Percentiles rank a stretch among this genome's conserved stretches.
Conservation (phyloP, 768 basidiomycete genomes). For the Asterophora parasitica region DNA sequence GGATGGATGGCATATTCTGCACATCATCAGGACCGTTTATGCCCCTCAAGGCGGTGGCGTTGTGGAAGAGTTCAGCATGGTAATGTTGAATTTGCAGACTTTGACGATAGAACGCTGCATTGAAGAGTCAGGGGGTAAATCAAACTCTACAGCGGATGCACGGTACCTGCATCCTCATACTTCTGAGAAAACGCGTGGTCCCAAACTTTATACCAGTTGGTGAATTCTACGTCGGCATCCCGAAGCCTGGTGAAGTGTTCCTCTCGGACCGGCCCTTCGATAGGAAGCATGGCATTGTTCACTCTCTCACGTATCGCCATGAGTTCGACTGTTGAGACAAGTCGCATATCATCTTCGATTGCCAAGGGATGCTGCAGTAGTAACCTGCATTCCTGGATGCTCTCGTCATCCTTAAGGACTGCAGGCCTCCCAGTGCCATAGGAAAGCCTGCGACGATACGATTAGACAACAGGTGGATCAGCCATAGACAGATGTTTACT, state of each 20-base stretch:
- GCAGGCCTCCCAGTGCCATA: constrained; percentile 94
- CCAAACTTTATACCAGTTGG: constrained; percentile 78
- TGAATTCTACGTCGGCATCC: constrained; percentile 73
- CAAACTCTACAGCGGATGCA: background rate
- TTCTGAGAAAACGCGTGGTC: constrained; percentile 76
- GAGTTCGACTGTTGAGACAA: constrained; percentile 91
- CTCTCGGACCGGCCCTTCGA: constrained; percentile 68
- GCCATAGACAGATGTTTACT: constrained; percentile 27
- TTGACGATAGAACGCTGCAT: constrained; percentile 78
- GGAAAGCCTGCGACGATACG: constrained; percentile 58
- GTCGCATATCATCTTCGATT: constrained; percentile 90
- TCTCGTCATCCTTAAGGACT: constrained; percentile 89
- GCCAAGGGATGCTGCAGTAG: constrained; percentile 83
- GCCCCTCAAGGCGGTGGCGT: constrained; percentile 75
- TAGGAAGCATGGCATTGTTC: constrained; percentile 76
- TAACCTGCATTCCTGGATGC: constrained; percentile 74
- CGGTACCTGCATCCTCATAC: constrained; percentile 74
- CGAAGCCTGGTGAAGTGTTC: constrained; percentile 68
- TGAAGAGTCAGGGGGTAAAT: constrained; percentile 1
- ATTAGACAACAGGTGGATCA: background rate
- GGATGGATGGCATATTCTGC: constrained; percentile 72
- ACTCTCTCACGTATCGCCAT: constrained; percentile 86
- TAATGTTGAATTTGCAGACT: constrained; percentile 83
- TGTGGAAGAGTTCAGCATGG: constrained; percentile 84
- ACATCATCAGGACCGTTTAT: constrained; percentile 87